phyloP scores from a whole-genome alignment of 2,329 filamentous ascomycete species.

The Lecanoromycetidae sp. region DNA sequence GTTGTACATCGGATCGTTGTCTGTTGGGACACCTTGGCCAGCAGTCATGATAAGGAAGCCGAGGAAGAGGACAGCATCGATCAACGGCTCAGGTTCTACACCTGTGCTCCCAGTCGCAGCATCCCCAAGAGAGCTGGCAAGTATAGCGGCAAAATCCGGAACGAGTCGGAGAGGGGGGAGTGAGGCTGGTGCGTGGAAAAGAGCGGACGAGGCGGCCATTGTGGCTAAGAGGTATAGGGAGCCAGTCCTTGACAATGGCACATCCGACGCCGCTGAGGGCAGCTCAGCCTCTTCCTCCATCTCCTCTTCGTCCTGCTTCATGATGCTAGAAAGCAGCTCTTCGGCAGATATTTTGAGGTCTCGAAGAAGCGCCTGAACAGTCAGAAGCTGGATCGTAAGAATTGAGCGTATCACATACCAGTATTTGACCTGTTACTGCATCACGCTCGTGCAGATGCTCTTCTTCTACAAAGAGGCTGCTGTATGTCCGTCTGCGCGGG shows the following conservation, averaged over 20 bases:
- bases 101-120: slow-evolving; percentile 40
- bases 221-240: slow-evolving; percentile 49
- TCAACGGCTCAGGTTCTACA: slow-evolving; percentile 39
- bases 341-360: slow-evolving; percentile 44
- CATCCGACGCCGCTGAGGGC: slow-evolving; percentile 37
- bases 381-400: not conserved
- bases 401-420: slow-evolving; percentile 25
- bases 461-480: slow-evolving; percentile 38
- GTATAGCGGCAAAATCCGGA: slow-evolving; percentile 45
- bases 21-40: slow-evolving; percentile 43
- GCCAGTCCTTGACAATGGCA: slow-evolving; percentile 48
- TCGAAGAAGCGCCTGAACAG: slow-evolving; percentile 45
- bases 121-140: slow-evolving; percentile 42
- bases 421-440: slow-evolving; percentile 45
- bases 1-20: slow-evolving; percentile 39
- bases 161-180: slow-evolving; percentile 46
- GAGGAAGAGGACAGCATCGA: slow-evolving; percentile 48
- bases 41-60: slow-evolving; percentile 48
- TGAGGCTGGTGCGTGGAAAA: slow-evolving; percentile 42
- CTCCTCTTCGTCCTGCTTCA: slow-evolving; percentile 28
- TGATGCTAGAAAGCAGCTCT: slow-evolving; percentile 36
- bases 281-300: slow-evolving; percentile 36
- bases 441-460: slow-evolving; percentile 40
- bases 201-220: slow-evolving; percentile 49
- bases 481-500: slow-evolving; percentile 38